A percentile compares a stretch with the other conserved stretches of the same genome.
These are phyloP conservation scores for Erythrophleum ivorense DNA, from an alignment of 331 rosid species.

Conservation along the genomic window DNA sequence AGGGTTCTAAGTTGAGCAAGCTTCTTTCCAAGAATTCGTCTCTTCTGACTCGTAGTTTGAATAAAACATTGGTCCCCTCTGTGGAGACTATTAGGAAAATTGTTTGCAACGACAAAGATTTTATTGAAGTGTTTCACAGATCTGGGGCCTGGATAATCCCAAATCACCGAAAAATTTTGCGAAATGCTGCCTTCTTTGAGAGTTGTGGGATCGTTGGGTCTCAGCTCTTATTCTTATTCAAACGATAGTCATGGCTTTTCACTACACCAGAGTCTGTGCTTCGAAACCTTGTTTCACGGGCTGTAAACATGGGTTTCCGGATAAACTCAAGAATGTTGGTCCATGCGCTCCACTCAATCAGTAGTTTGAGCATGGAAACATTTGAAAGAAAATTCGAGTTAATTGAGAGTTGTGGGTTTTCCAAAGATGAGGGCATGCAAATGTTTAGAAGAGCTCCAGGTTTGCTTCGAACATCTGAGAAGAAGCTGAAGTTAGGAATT, in stretches of 20 bases:
- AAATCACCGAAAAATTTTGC: no score
- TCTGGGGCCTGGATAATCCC: no score
- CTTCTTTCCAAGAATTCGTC: no score
- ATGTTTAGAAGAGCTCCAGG: no score
- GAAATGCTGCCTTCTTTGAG: no score
- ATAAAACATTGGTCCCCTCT: no score
- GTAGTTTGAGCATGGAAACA: constrained; percentile 33
- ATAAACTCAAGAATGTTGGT: constrained; percentile 38
- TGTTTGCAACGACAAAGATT: no score
- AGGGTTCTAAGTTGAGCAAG: no score
- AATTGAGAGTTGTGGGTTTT: constrained; percentile 44
- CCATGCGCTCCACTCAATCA: constrained; percentile 29
- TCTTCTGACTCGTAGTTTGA: no score
- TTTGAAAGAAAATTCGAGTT: constrained; percentile 40
- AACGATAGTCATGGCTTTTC: constrained; percentile 42
- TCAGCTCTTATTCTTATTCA: constrained; percentile 15
- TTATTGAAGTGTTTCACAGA: no score
- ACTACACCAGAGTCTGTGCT: constrained; percentile 21
- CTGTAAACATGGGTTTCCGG: constrained; percentile 25
- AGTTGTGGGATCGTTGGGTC: no score
- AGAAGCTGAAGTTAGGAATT: constrained; percentile 16
- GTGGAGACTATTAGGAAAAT: no score
- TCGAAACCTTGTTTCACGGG: constrained; percentile 43
- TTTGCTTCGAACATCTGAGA: neutral
- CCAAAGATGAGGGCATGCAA: neutral